Percentiles rank a stretch among this genome's conserved stretches.
These are phyloP conservation scores for Trichoderma sp. DNA, from an alignment of 2,329 filamentous ascomycete genomes.

Conservation along the genomic window DNA sequence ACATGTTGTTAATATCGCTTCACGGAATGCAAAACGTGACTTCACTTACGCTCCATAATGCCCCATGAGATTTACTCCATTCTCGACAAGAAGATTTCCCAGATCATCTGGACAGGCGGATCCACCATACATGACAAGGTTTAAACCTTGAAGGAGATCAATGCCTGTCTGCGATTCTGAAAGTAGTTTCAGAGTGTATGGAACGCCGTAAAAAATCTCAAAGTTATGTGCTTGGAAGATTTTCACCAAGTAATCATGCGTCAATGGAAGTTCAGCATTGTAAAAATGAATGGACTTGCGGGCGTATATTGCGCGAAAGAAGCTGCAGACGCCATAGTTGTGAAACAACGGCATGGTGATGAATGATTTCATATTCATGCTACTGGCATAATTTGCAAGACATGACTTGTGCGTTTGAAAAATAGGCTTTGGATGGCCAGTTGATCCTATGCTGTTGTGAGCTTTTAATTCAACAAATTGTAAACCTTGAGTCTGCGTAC, in stretches of 20 bases:
- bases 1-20: neutral
- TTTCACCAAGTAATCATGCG: slow-evolving; percentile 2
- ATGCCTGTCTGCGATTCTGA: slow-evolving; percentile 6
- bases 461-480: neutral
- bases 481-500: neutral
- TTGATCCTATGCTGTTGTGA: neutral
- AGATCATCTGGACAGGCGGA: slow-evolving; percentile 22
- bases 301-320: slow-evolving; percentile 5
- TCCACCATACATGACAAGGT: slow-evolving; percentile 16
- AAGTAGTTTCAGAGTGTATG: slow-evolving; percentile 9
- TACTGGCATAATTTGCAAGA: slow-evolving; percentile 7
- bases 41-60: slow-evolving; percentile 18
- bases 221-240: neutral
- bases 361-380: slow-evolving; percentile 17
- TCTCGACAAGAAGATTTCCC: slow-evolving; percentile 5
- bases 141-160: neutral
- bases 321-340: slow-evolving; percentile 16
- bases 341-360: slow-evolving; percentile 11
- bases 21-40: too few relatives aligned
- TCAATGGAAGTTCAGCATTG: slow-evolving; percentile 17
- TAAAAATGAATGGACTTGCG: slow-evolving; percentile 18
- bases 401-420: slow-evolving; percentile 11
- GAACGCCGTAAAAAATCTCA: slow-evolving; percentile 20
- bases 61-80: slow-evolving; percentile 9
- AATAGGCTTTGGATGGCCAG: slow-evolving; percentile 17